These are phyloP conservation scores for Letharia columbiana DNA, from an alignment of 495 filamentous ascomycete species.

Conservation along the genomic window DNA sequence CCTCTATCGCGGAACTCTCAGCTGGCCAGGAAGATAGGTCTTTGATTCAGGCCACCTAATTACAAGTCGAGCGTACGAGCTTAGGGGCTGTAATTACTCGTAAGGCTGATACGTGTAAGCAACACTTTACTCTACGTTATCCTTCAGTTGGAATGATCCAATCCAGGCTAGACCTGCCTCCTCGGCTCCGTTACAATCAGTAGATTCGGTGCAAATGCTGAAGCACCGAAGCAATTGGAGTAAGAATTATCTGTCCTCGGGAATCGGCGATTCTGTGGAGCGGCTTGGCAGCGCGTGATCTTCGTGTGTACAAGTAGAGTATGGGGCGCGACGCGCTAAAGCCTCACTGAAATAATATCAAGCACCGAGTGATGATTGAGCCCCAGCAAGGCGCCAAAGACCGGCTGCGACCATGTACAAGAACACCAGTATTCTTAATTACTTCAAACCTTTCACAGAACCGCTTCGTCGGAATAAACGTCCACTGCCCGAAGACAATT, in stretches of 20 bases:
- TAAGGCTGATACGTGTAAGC: too few species aligned
- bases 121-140: too few species aligned
- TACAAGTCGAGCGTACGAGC: background rate
- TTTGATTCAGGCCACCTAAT: background rate
- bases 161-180: background rate
- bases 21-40: background rate
- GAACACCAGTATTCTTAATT: conserved; percentile 32
- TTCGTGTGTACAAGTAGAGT: background rate
- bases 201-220: background rate
- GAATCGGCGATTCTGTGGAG: background rate
- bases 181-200: background rate
- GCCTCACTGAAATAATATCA: too few species aligned
- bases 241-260: background rate
- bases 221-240: too few species aligned
- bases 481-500: conserved; percentile 7
- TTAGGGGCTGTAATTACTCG: too few species aligned
- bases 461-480: conserved; percentile 14
- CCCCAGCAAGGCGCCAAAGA: background rate
- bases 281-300: conserved; percentile 11
- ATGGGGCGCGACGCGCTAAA: conserved; percentile 3
- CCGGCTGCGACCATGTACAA: conserved; percentile 21
- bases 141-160: too few species aligned
- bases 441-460: conserved; percentile 31
- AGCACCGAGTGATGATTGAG: background rate
- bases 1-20: background rate